These are phyloP conservation scores for Populus trichocarpa DNA, from an alignment of 441 rosid species.

Conservation along the genomic window DNA sequence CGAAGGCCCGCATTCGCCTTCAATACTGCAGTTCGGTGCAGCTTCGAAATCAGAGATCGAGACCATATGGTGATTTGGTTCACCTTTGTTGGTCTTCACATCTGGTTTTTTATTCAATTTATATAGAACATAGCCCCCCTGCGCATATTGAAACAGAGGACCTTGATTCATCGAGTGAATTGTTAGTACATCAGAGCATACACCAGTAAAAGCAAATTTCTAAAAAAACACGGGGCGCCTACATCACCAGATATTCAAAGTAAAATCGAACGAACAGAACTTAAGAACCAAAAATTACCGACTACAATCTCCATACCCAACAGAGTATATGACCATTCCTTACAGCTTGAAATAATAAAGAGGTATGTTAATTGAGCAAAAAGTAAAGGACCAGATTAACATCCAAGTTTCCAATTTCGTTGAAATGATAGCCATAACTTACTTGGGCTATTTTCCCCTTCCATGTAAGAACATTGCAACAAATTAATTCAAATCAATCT, in stretches of 20 bases:
- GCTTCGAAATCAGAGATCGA: not conserved
- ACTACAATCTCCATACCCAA: not conserved
- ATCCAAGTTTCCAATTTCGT: too few species aligned
- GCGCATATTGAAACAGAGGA: not conserved
- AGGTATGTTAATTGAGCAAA: not conserved
- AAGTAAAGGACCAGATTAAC: too few species aligned
- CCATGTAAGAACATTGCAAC: too few species aligned
- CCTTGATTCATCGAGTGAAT: not conserved
- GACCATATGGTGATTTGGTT: not conserved
- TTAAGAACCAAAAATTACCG: not conserved
- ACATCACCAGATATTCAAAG: not conserved
- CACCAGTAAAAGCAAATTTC: not conserved
- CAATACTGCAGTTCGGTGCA: not conserved
- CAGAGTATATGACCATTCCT: not conserved
- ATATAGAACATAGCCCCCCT: conserved; percentile 24
- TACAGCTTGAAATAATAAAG: not conserved
- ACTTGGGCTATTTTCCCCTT: too few species aligned
- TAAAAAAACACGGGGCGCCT: not conserved
- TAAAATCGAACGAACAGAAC: not conserved
- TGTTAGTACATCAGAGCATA: not conserved
- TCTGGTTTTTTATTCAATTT: conserved; percentile 18
- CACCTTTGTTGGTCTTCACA: not conserved
- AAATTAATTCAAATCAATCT: not conserved
- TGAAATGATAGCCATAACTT: not conserved
- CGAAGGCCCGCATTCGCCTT: too few species aligned